A percentile compares a stretch with the other conserved stretches of the same genome.
These are phyloP conservation scores for Aspergillus eucalypticola DNA, from an alignment of 2,329 filamentous ascomycete species.

Conservation along the genomic window DNA sequence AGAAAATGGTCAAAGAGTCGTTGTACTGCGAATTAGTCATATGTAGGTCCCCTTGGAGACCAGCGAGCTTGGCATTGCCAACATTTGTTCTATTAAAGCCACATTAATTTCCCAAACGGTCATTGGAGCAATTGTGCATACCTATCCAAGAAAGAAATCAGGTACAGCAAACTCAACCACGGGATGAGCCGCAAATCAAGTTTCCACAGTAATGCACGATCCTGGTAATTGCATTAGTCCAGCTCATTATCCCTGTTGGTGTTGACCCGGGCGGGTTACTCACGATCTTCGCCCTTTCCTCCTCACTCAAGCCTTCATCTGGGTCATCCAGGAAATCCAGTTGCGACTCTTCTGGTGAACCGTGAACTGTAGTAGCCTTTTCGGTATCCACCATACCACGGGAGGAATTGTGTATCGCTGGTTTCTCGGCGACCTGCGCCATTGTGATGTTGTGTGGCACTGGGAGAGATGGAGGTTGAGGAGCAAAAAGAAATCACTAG, in stretches of 20 bases:
- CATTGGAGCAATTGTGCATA: slow-evolving; percentile 7
- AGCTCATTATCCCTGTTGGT: not conserved
- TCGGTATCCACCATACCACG: slow-evolving; percentile 25
- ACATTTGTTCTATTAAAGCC: slow-evolving; percentile 63
- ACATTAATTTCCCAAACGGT: not conserved
- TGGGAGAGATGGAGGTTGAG: not conserved
- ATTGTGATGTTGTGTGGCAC: slow-evolving; percentile 9
- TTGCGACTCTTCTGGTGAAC: slow-evolving; percentile 10
- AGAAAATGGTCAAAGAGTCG: slow-evolving; percentile 76
- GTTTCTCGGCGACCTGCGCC: slow-evolving; percentile 18
- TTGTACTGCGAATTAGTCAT: slow-evolving; percentile 71
- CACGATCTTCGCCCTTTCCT: slow-evolving; percentile 64
- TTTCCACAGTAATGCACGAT: slow-evolving; percentile 47
- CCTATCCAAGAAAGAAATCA: slow-evolving; percentile 46
- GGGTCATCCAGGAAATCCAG: slow-evolving; percentile 48
- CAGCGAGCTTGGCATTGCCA: slow-evolving; percentile 67
- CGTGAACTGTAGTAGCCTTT: slow-evolving; percentile 12
- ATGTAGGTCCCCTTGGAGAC: slow-evolving; percentile 58
- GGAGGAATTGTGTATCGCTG: not conserved
- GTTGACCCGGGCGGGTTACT: slow-evolving; percentile 23
- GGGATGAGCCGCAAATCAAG: slow-evolving; percentile 49
- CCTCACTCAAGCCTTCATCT: slow-evolving; percentile 65
- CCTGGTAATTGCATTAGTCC: slow-evolving; percentile 31
- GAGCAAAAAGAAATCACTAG: not conserved
- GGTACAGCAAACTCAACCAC: slow-evolving; percentile 50